Evolutionary conservation across 257 asterid genomes (phyloP).

Genomic region (Plantago ovata): DNA sequence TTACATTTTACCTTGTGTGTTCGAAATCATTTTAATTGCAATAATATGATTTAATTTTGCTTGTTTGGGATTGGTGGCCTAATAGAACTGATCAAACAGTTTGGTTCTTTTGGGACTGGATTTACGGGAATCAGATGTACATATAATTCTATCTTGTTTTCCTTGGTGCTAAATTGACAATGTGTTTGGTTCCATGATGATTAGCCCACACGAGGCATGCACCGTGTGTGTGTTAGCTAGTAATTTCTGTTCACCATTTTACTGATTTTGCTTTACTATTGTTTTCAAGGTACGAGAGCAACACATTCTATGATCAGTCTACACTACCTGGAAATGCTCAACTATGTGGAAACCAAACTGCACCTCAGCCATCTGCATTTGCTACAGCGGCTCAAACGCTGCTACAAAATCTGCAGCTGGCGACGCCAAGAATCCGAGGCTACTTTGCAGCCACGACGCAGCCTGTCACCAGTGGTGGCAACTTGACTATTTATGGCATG

Average conservation of each 20-base stretch:
- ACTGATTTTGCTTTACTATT: neutral
- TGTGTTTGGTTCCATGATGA: too few species aligned
- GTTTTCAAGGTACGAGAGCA: conserved; percentile 67
- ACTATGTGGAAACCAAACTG: conserved; percentile 57
- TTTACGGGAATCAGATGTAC: too few species aligned
- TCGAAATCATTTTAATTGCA: too few species aligned
- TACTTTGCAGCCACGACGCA: conserved; percentile 59
- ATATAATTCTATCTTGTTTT: too few species aligned
- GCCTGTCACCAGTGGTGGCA: conserved; percentile 19
- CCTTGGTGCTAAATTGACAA: too few species aligned
- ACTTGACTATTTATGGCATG: conserved; percentile 39
- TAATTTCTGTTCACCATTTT: neutral
- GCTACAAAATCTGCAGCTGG: conserved; percentile 48
- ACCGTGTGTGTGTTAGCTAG: too few species aligned
- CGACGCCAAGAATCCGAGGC: conserved; percentile 57
- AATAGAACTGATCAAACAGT: too few species aligned
- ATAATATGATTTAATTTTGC: too few species aligned
- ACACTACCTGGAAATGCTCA: conserved; percentile 66
- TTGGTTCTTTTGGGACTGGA: too few species aligned
- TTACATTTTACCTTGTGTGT: too few species aligned
- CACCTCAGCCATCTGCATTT: conserved; percentile 46
- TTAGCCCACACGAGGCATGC: too few species aligned
- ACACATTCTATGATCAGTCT: conserved; percentile 57
- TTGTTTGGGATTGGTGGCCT: too few species aligned
- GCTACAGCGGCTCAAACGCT: conserved; percentile 29